Base-by-base conservation (phyloP, 2,329 filamentous ascomycete genomes). In the Fusarium annulatum region DNA sequence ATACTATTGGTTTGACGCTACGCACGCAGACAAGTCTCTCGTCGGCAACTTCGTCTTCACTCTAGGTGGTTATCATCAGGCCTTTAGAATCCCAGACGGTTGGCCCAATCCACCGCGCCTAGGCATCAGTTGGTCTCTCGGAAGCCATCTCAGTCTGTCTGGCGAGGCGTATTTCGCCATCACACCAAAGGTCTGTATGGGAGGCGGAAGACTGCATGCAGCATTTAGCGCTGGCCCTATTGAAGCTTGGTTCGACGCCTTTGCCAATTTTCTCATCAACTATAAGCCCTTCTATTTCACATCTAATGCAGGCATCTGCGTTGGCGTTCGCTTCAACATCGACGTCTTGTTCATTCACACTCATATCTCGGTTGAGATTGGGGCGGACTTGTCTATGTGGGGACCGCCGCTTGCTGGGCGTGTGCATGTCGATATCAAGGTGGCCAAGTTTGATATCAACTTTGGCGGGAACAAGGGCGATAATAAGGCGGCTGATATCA, bases 131-230 rank as follows among this genome's bases (percentile, higher is more conserved):
- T 84, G 79, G 78, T 61, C 49, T 3, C 64, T 79, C 7, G 46
- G 46, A 5, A 56, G 21, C 3, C 59, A 58, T 14, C 65, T 84
- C 5, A 73, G 52, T 3, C 79, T 85, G 28, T 66, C 57, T 2
- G 82, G 82, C 0, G 57, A 81, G 42, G 79, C 80, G 0, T 84
- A 84, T 70, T 84, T 84, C 66, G 83, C 82, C 0, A 80, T 85
- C 6, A 84, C 81, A 0, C 81, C 83, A 0, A 81, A 82, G 26
- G 67, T 63, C 0, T 79, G 73, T 49, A 85, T 84, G 82, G 82
- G 69, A 1, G 82, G 83, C 15, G 80, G 76, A 1, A 38, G 69
- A 1, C 57, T 84, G 6, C 42, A 72, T 2, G 65, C 49, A 2
- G 26, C 19, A 1, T 45, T 72, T 4, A 45, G 3, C 7, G 34